Evolutionary conservation across 148 eudicot species (phyloP).

Genomic region (Rheum nobile): DNA sequence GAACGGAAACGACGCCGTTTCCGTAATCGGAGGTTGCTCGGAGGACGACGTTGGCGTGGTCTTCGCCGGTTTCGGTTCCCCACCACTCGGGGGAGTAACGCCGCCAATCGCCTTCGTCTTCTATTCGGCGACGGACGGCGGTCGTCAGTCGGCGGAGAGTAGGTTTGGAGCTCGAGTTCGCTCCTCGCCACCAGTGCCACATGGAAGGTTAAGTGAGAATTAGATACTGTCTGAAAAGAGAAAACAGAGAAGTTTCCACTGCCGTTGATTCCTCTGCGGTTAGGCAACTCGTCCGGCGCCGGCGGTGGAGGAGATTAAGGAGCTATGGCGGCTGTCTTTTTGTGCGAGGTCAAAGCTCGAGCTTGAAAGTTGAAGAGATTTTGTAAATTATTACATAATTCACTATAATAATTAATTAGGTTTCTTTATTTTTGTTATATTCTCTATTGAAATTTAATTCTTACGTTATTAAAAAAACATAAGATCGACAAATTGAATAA

Average conservation of each 20-base stretch:
- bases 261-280: background rate
- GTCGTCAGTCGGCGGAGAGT: slow-evolving; percentile 34
- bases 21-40: slow-evolving; percentile 41
- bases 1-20: slow-evolving; percentile 86
- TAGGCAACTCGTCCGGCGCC: background rate
- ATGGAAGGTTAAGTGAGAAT: background rate
- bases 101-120: slow-evolving; percentile 84
- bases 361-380: background rate
- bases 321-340: background rate
- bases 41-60: slow-evolving; percentile 35
- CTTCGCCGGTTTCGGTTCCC: slow-evolving; percentile 25
- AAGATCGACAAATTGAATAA: too few relatives aligned
- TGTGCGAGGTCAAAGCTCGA: background rate
- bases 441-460: background rate
- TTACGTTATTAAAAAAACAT: too few relatives aligned
- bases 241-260: background rate
- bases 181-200: slow-evolving; percentile 19
- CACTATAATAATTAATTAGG: background rate
- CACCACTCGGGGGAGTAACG: slow-evolving; percentile 80
- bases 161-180: slow-evolving; percentile 8
- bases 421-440: background rate
- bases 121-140: slow-evolving; percentile 16
- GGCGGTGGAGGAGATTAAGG: background rate
- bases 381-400: background rate
- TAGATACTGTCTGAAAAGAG: background rate